Percentiles rank a stretch among this genome's conserved stretches.
Conservation (phyloP, 352 stramenopile genomes). For the Phytophthora cactorum region DNA sequence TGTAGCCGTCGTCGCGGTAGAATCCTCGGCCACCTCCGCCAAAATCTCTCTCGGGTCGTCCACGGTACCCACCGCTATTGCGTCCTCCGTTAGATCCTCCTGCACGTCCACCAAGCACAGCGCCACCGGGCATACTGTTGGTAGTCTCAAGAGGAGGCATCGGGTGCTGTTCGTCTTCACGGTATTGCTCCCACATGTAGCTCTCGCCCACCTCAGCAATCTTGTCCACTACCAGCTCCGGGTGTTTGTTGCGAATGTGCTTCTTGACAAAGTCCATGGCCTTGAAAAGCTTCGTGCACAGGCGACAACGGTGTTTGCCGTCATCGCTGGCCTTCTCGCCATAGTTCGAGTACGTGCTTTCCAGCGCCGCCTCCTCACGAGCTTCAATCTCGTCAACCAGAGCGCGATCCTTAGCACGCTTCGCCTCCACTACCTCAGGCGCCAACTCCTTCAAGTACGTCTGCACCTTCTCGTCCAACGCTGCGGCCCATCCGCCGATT, state of each 20-base stretch:
- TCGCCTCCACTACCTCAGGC: conserved; percentile 51
- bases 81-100: conserved; percentile 42
- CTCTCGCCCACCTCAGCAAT: conserved; percentile 81
- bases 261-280: conserved; percentile 90
- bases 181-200: conserved; percentile 91
- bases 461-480: conserved; percentile 82
- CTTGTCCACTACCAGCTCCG: conserved; percentile 83
- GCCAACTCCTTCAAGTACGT: conserved; percentile 65
- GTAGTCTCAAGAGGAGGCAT: conserved; percentile 76
- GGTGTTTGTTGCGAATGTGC: conserved; percentile 90
- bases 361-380: conserved; percentile 71
- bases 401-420: conserved; percentile 60
- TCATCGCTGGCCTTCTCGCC: conserved; percentile 85
- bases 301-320: conserved; percentile 79
- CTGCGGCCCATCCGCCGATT: conserved; percentile 73
- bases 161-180: conserved; percentile 79
- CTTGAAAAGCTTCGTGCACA: conserved; percentile 92
- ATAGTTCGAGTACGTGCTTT: conserved; percentile 84
- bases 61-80: conserved; percentile 40
- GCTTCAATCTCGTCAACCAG: conserved; percentile 81
- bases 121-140: conserved; percentile 60
- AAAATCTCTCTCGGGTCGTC: conserved; percentile 37
- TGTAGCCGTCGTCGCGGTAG: conserved; percentile 65
- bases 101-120: conserved; percentile 55
- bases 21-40: conserved; percentile 51